Evolutionary conservation across 352 stramenopile species (phyloP).

Genomic region (Phytophthora colocasiae): DNA sequence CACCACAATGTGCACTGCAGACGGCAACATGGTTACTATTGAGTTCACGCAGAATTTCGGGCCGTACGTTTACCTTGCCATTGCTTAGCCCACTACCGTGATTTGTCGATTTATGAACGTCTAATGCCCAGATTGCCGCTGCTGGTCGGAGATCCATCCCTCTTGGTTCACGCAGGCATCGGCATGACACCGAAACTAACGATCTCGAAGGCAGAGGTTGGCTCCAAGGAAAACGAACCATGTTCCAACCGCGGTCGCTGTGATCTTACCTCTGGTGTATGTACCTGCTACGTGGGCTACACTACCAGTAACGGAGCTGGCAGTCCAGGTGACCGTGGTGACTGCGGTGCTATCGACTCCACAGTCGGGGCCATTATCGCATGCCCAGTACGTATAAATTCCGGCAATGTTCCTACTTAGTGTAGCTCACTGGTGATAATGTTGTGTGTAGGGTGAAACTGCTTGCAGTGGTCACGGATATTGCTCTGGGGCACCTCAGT

Average conservation of each 20-base stretch:
- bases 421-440: background rate
- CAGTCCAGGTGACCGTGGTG: constrained; percentile 60
- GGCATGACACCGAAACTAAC: constrained; percentile 54
- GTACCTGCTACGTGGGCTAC: constrained; percentile 85
- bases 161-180: constrained; percentile 62
- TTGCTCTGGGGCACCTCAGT: constrained; percentile 71
- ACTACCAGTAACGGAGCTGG: constrained; percentile 75
- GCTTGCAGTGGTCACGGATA: constrained; percentile 79
- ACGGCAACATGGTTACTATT: constrained; percentile 75
- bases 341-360: constrained; percentile 64
- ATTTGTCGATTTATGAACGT: background rate
- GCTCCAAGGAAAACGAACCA: constrained; percentile 92
- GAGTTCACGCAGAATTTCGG: constrained; percentile 88
- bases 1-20: constrained; percentile 65
- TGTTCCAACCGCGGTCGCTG: constrained; percentile 79
- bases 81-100: background rate
- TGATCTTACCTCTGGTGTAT: constrained; percentile 82
- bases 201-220: constrained; percentile 69
- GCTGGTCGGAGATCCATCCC: constrained; percentile 73
- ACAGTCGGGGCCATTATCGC: constrained; percentile 44
- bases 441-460: constrained; percentile 50
- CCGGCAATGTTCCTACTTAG: too few relatives aligned
- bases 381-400: constrained; percentile 45
- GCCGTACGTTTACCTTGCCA: constrained; percentile 34
- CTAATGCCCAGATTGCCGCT: constrained; percentile 52